Evolutionary conservation across 257 asterid genomes (phyloP), one percentile per base, ranked within the genome.

Genomic region (Euphrasia confusa): DNA sequence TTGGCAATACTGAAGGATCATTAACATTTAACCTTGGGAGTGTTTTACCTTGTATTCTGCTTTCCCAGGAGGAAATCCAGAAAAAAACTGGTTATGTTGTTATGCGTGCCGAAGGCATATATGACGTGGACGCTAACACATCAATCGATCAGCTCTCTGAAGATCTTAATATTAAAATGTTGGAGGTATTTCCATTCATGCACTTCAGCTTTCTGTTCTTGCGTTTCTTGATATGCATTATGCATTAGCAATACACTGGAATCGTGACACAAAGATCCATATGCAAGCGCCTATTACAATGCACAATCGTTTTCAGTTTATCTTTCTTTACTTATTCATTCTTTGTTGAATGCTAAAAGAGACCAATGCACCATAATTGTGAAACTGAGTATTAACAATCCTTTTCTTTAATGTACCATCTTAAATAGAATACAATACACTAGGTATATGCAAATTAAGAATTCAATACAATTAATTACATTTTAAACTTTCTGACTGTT

Each of bases 61-160:
- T 26, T 50, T 67, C 71, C 44, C 87, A 93, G 99, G 99, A 93
- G 78, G 99, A 93, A 82, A 93, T 93, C 69, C 94, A 89, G 88
- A 93, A 93, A 70, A 89, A 93, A 80, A 93, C 99, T 64, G 99
- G 99, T 5, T 89, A 93, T 44, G 66, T 93, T 59, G 96, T 93
- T 71, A 89, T 93, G 97, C 90, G 99, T 55, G 97, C 96, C 64
- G 91, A 87, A 67, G 99, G 99, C 72, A 81, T 82, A 58, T 93
- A 81, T 59, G 99, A 92, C 52, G 97, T 93, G 79, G 99, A 93
- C 80, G 99, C 97, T 44, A 89, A 93, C 78, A 93, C 99, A 35
- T 81, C 99, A 27, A 93, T 85, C 45, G 97, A 89, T 63, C 97
- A 93, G 75, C 99, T 93, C 54, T 93, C 97, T 54, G 99, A 89